Percentiles rank a stretch among this genome's conserved stretches.
These are phyloP conservation scores for Diatrype stigma DNA, from an alignment of 2,329 filamentous ascomycete genomes.

Conservation along the genomic window DNA sequence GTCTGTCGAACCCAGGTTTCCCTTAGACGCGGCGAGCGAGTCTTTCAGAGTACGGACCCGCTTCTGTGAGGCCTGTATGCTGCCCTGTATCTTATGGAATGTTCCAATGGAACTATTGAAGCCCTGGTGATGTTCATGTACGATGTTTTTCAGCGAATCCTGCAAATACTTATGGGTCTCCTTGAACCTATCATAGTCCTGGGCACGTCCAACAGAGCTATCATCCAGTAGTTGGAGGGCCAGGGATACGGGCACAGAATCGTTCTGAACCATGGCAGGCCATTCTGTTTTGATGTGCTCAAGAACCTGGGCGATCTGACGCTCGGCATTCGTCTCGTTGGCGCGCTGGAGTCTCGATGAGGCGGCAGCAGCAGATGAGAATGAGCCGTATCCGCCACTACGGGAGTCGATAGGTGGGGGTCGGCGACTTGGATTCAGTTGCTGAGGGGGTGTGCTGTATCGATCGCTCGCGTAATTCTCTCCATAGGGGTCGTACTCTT, in stretches of 20 bases:
- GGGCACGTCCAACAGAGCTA: conserved; percentile 87
- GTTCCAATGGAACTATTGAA: conserved; percentile 99
- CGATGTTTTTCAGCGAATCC: conserved; percentile 85
- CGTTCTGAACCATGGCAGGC: conserved; percentile 83
- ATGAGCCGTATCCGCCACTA: conserved; percentile 15
- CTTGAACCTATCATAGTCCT: conserved; percentile 81
- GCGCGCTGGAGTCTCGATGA: conserved; percentile 19
- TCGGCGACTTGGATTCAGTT: conserved; percentile 23
- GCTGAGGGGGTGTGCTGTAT: conserved; percentile 31
- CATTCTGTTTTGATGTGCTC: conserved; percentile 84
- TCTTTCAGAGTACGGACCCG: conserved; percentile 79
- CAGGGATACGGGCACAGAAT: conserved; percentile 89
- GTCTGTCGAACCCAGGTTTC: conserved; percentile 77
- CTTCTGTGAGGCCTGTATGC: conserved; percentile 83
- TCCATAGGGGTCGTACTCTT: conserved; percentile 49
- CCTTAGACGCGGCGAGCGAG: conserved; percentile 75
- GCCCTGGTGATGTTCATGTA: conserved; percentile 97
- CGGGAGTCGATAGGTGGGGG: conserved; percentile 28
- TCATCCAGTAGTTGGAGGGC: conserved; percentile 92
- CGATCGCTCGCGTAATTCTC: conserved; percentile 38
- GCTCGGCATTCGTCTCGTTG: conserved; percentile 45
- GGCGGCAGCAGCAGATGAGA: conserved; percentile 19
- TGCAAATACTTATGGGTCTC: conserved; percentile 85
- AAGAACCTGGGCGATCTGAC: conserved; percentile 61
- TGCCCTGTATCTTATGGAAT: conserved; percentile 96